Percentiles rank a stretch among this genome's conserved stretches.
These are phyloP conservation scores for Globisporangium echinulatum DNA, from an alignment of 352 stramenopile species.

Conservation along the genomic window DNA sequence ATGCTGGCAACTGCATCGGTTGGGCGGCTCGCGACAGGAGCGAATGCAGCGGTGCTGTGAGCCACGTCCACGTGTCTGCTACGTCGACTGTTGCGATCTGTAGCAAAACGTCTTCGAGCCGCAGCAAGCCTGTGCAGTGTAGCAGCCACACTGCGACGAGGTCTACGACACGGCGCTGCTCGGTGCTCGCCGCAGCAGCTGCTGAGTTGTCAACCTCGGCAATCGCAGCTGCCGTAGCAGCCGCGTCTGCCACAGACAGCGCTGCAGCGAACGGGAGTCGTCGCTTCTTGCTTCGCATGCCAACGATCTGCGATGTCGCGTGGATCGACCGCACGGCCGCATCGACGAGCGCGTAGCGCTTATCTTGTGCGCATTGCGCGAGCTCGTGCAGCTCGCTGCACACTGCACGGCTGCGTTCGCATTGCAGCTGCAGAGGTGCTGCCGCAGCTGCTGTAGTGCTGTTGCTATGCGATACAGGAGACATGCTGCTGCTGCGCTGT, in stretches of 20 bases:
- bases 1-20: background rate
- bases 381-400: slow-evolving; percentile 1
- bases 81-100: background rate
- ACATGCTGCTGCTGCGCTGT: background rate
- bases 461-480: background rate
- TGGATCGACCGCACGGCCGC: slow-evolving; percentile 4
- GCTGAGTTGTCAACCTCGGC: background rate
- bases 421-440: background rate
- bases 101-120: slow-evolving; percentile 18
- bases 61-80: slow-evolving; percentile 1
- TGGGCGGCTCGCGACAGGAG: background rate
- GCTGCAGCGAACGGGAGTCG: background rate
- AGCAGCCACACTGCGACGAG: slow-evolving; percentile 12
- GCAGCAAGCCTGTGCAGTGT: slow-evolving; percentile 9
- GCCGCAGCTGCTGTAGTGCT: background rate
- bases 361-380: background rate
- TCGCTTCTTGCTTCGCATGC: background rate
- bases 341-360: slow-evolving; percentile 5
- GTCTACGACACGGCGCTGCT: background rate
- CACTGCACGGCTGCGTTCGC: background rate
- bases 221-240: background rate
- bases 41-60: background rate
- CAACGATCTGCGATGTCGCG: background rate
- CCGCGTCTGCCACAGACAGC: too few relatives aligned
- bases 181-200: too few relatives aligned